Base-by-base conservation (phyloP, 1,139 yeast species). In the Lodderomyces pseudojiufengensis region DNA sequence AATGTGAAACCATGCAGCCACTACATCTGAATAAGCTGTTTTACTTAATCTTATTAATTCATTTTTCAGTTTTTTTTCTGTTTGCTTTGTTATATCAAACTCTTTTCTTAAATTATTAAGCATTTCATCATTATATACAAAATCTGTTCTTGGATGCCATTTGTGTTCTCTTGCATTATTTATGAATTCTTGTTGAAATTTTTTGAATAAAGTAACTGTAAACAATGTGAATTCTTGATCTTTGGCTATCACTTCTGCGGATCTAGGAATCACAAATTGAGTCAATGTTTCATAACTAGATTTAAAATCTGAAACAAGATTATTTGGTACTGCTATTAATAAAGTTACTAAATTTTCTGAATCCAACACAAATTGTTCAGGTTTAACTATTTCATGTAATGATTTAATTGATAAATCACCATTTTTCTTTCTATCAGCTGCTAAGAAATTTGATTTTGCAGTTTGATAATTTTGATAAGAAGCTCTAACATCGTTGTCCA, bases 381-480 rank as follows among this genome's bases (percentile, higher is more conserved):
- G 84, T 39, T 76, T 78, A 30, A 94, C 97, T 41, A 92, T 76
- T 51, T 87, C 95, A 55, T 90, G 97, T 43, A 92, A 70, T 3
- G 96, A 84, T 57, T 86, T 81, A 42, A 90, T 92, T 8, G 96
- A 82, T 47, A 92, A 73, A 58, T 94, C 96, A 40, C 99, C 99
- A 33, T 84, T 84, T 57, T 84, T 86, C 62, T 88, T 88, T 52
- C 97, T 77, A 60, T 92, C 95, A 23, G 95, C 94, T 9, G 95
- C 88, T 33, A 80, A 74, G 46, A 88, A 73, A 53, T 82, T 85
- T 30, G 95, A 77, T 61, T 83, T 86, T 33, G 97, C 96, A 32
- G 78, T 73, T 51, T 79, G 84, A 62, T 87, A 92, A 45, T 68
- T 70, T 49, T 82, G 77, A 56, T 74, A 84, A 16, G 84, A 69